Conservation (phyloP, 768 basidiomycete species). For the Boletus rubroflammeus region DNA sequence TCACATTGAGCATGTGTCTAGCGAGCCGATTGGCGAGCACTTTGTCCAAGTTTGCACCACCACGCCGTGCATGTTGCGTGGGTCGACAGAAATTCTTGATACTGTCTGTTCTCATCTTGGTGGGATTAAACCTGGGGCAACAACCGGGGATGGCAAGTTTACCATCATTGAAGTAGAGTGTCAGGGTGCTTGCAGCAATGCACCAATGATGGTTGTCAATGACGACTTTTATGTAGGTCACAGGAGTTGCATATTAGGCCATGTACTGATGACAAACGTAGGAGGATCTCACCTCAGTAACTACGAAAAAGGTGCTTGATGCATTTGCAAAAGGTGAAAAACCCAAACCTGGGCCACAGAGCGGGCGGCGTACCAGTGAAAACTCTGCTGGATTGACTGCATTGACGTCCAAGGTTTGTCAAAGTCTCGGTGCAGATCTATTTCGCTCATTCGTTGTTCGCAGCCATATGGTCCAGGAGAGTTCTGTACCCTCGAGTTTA, state of each 20-base stretch:
- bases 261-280: constrained; percentile 29
- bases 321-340: constrained; percentile 78
- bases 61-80: constrained; percentile 94
- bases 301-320: constrained; percentile 76
- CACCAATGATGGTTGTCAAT: constrained; percentile 92
- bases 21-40: constrained; percentile 89
- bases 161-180: constrained; percentile 98
- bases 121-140: constrained; percentile 81
- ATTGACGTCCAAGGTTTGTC: constrained; percentile 64
- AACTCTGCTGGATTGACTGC: constrained; percentile 90
- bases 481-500: constrained; percentile 82
- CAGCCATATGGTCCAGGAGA: constrained; percentile 95
- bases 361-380: constrained; percentile 81
- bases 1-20: constrained; percentile 27
- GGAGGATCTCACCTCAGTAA: constrained; percentile 80
- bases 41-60: constrained; percentile 99
- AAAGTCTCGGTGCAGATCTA: neutral
- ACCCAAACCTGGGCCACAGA: constrained; percentile 93
- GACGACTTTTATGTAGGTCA: constrained; percentile 91
- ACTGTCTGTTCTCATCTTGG: constrained; percentile 81
- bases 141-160: constrained; percentile 95
- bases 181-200: constrained; percentile 97
- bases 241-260: neutral
- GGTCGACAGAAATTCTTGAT: constrained; percentile 86
- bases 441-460: constrained; percentile 12